Evolutionary conservation across 2,329 filamentous ascomycete genomes (phyloP).

Genomic region (Apiospora rasikravindrae): DNA sequence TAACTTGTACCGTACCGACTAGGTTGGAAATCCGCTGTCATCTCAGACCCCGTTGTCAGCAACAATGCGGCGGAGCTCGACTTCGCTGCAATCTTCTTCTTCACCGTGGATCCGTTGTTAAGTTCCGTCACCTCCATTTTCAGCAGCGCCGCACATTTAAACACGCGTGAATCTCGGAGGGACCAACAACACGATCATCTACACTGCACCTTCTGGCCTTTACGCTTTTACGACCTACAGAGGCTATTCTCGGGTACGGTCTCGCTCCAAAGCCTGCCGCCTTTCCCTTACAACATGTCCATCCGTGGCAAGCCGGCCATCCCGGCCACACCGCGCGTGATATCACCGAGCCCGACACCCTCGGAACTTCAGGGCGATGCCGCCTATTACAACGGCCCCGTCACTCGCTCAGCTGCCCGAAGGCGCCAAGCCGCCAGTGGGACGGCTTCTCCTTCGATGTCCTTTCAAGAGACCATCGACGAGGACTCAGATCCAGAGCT

Average conservation of each 20-base stretch:
- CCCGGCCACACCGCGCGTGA: conserved; percentile 83
- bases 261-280: conserved; percentile 61
- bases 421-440: conserved; percentile 52
- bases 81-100: conserved; percentile 58
- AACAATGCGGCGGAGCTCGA: conserved; percentile 62
- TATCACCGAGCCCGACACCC: conserved; percentile 83
- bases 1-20: conserved; percentile 14
- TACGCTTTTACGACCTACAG: conserved; percentile 52
- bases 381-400: conserved; percentile 67
- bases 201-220: conserved; percentile 52
- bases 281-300: conserved; percentile 62
- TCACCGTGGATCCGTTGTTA: conserved; percentile 65
- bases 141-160: conserved; percentile 35
- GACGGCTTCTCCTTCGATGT: conserved; percentile 52
- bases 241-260: conserved; percentile 63
- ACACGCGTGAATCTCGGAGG: conserved; percentile 51
- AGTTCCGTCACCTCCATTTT: conserved; percentile 43
- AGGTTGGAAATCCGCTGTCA: conserved; percentile 9
- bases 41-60: conserved; percentile 22
- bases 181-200: conserved; percentile 50
- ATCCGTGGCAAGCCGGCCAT: conserved; percentile 58
- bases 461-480: conserved; percentile 64
- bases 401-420: conserved; percentile 75
- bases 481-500: conserved; percentile 58
- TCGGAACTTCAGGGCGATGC: conserved; percentile 61